A percentile compares a stretch with the other conserved stretches of the same genome.
Conservation (phyloP, 148 eudicot species). For the Drosera capensis region DNA sequence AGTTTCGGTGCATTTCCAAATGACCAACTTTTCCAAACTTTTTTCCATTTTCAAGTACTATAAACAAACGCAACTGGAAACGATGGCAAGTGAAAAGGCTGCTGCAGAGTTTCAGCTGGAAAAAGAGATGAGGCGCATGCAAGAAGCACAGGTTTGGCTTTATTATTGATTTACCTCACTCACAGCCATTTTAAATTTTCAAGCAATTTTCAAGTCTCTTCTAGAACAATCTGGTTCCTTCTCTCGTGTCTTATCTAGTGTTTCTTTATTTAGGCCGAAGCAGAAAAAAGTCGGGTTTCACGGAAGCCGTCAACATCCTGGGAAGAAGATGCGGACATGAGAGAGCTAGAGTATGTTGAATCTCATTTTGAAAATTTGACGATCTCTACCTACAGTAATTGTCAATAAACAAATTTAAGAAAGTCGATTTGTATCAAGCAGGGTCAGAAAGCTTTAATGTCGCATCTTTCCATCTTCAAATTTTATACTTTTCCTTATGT, state of each 20-base stretch:
- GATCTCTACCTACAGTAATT: not conserved
- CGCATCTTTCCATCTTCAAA: too few relatives aligned
- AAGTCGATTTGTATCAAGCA: too few relatives aligned
- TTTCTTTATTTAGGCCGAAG: constrained; percentile 59
- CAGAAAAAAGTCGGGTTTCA: constrained; percentile 70
- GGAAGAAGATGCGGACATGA: constrained; percentile 95
- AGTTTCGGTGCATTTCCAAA: not conserved
- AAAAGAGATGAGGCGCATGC: constrained; percentile 81
- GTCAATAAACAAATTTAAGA: too few relatives aligned
- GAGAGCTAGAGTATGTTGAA: constrained; percentile 78
- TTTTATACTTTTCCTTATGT: too few relatives aligned
- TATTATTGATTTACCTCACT: too few relatives aligned
- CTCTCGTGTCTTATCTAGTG: not conserved
- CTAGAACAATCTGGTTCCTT: not conserved
- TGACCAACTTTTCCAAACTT: not conserved
- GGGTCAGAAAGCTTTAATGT: too few relatives aligned
- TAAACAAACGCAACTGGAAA: constrained; percentile 98
- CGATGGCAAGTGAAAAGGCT: constrained; percentile 97
- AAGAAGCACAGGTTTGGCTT: constrained; percentile 89
- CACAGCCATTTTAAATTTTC: too few relatives aligned
- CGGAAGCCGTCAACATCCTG: constrained; percentile 78
- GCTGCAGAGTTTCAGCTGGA: constrained; percentile 98
- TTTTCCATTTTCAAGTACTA: constrained; percentile 37
- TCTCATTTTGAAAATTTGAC: not conserved
- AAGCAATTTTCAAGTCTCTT: not conserved